Evolutionary conservation across 1,284 basidiomycete species (phyloP), one percentile per base, ranked within the genome.

Genomic region (Sparassis latifolia): DNA sequence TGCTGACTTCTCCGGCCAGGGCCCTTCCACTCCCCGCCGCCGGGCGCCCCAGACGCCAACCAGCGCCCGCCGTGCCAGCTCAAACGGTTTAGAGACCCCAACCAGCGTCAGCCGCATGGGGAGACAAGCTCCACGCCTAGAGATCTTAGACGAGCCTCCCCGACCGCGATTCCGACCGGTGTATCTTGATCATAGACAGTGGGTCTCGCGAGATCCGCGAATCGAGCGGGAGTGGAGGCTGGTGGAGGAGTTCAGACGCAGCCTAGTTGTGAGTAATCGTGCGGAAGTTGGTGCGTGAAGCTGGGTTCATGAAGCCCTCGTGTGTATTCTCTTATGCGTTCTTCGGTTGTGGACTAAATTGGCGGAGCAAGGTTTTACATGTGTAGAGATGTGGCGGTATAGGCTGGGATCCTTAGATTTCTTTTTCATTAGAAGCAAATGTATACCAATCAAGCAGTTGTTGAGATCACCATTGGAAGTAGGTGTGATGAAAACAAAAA

Each of bases 151-250:
- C 35, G 40, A 42, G 40, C 40, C 40, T 7, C 40, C 28, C 2
- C 45, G 54, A 9, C 50, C 52, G 28, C 51, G 63, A 30, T 59
- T 53, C 45, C 51, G 62, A 27, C 63, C 61, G 3, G 56, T 59
- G 28, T 59, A 62, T 40, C 50, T 58, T 32, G 61, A 60, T 45
- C 61, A 61, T 42, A 53, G 53, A 30, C 63, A 65, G 50, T 65
- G 63, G 63, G 47, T 60, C n/a, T 52, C 50, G 42, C 52, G 56
- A 7, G 63, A 63, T 31, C 57, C 58, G 37, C 47, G 56, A 39
- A 38, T 59, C 44, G 62, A 60, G 40, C 49, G 58, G 5, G 57
- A 62, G 44, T 50, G 59, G 55, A 55, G 43, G 52, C 48, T 53
- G 40, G 60, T 55, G 48, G 45, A 56, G 49, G 52, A 9, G 10